Conservation (phyloP, 192 early-diverging fungal genomes). For the Coemansia sp. region DNA sequence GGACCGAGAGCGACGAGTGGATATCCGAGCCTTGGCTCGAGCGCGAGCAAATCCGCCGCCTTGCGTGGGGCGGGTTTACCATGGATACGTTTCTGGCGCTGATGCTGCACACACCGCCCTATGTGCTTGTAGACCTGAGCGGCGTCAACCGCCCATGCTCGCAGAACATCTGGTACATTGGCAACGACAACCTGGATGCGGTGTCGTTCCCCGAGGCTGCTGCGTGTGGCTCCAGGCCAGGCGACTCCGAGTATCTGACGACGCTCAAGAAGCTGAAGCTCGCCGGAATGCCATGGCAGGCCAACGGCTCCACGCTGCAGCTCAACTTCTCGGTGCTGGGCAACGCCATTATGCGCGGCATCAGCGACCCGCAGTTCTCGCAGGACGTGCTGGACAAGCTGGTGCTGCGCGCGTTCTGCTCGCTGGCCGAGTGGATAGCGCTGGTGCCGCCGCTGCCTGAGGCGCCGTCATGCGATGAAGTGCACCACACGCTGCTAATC, state of each 20-base stretch:
- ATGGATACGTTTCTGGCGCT: conserved; percentile 47
- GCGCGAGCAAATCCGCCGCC: conserved; percentile 47
- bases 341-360: conserved; percentile 38
- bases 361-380: conserved; percentile 39
- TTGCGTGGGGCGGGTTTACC: conserved; percentile 47
- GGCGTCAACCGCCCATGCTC: conserved; percentile 53
- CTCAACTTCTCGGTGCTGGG: conserved; percentile 50
- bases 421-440: conserved; percentile 37
- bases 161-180: conserved; percentile 47
- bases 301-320: conserved; percentile 45
- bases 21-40: conserved; percentile 49
- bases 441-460: conserved; percentile 32
- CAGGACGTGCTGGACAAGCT: conserved; percentile 30
- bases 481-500: conserved; percentile 38
- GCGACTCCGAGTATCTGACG: conserved; percentile 41
- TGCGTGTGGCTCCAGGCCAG: conserved; percentile 12
- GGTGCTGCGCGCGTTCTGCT: conserved; percentile 22
- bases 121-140: conserved; percentile 44
- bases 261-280: conserved; percentile 35
- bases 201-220: conserved; percentile 6
- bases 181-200: conserved; percentile 43
- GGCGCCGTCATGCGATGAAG: conserved; percentile 16
- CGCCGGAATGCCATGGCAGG: conserved; percentile 32
- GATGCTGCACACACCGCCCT: conserved; percentile 45
- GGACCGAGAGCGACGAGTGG: conserved; percentile 39